A percentile compares a stretch with the other conserved stretches of the same genome.
phyloP scores from a whole-genome alignment of 2,329 filamentous ascomycete species.

The Fusarium pilosicola region DNA sequence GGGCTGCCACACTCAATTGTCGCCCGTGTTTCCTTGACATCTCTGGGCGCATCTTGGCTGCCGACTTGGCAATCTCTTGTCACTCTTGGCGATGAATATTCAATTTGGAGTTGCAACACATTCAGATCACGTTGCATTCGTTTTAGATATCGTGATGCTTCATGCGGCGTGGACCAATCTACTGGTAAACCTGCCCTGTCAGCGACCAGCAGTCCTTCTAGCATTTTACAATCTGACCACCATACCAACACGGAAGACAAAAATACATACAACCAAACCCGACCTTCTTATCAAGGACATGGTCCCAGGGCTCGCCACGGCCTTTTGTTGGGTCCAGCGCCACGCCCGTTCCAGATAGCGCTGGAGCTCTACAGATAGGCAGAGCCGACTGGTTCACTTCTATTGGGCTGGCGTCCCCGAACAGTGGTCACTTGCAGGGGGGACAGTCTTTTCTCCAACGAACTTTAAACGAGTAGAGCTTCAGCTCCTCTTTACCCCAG shows the following conservation, averaged over 20 bases:
- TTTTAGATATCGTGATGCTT: neutral
- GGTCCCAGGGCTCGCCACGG: neutral
- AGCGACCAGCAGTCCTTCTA: neutral
- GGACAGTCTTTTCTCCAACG: neutral
- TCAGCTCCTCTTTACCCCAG: constrained; percentile 16
- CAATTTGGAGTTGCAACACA: neutral
- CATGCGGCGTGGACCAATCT: neutral
- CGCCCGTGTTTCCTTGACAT: neutral
- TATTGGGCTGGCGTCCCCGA: neutral
- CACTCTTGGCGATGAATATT: neutral
- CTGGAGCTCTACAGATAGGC: constrained; percentile 15
- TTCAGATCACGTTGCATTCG: neutral
- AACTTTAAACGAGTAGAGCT: neutral
- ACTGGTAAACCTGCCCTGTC: neutral
- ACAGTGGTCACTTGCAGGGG: neutral
- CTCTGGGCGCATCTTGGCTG: neutral
- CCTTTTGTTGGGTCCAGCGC: constrained; percentile 21
- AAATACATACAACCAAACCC: neutral
- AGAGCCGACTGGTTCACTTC: neutral
- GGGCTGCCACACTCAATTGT: neutral
- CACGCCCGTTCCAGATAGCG: constrained; percentile 15
- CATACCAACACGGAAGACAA: neutral
- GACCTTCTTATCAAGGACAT: constrained; percentile 29
- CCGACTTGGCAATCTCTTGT: neutral
- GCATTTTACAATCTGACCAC: constrained; percentile 17